Evolutionary conservation across 371 early-diverging fungal genomes (phyloP), one percentile per base, ranked within the genome.

Genomic region (Apophysomyces sp.): DNA sequence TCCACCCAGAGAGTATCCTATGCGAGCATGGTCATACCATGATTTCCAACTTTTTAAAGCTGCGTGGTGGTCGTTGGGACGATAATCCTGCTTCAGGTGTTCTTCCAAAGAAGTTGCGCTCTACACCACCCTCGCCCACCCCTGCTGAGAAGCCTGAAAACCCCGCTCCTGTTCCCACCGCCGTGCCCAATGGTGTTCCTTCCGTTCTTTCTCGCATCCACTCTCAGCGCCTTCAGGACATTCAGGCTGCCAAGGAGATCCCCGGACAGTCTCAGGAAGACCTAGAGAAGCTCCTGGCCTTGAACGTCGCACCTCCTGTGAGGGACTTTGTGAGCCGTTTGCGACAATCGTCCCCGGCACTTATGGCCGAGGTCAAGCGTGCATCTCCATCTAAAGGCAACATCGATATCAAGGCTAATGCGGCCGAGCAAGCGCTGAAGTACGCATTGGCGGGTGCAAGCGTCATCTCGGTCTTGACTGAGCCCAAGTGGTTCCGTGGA

Each of bases 401-500:
- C 59, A 97, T 98, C 60, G 88, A 91, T 61, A 67, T 87, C 24
- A 68, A 69, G 12, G 94, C 90, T 7, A 91, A 94, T 67, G 94
- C 97, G 0, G 92, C 93, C 8, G 84, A 87, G 51, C 94, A 93
- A 65, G 96, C 94, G 0, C 67, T 93, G 16, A 72, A 73, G 32
- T 98, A 98, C 63, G 95, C 96, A 0, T 74, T 80, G 11, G 94
- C 92, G 0, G 96, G 97, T 27, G 98, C 97, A 0, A 83, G 93
- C 15, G 95, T 88, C 3, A 96, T 98, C 62, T 95, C 95, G 27
- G 98, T 98, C 6, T 75, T 98, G 76, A 98, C 99, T 0, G 99
- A 98, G 77, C 95, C 96, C 36, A 94, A 86, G 52, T 98, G 97
- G 97, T 98, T 98, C 86, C 93, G 94, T 73, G 98, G 99, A 32